Evolutionary conservation across 176 grass and related monocot genomes (phyloP).

Genomic region (Carex myosuroides): DNA sequence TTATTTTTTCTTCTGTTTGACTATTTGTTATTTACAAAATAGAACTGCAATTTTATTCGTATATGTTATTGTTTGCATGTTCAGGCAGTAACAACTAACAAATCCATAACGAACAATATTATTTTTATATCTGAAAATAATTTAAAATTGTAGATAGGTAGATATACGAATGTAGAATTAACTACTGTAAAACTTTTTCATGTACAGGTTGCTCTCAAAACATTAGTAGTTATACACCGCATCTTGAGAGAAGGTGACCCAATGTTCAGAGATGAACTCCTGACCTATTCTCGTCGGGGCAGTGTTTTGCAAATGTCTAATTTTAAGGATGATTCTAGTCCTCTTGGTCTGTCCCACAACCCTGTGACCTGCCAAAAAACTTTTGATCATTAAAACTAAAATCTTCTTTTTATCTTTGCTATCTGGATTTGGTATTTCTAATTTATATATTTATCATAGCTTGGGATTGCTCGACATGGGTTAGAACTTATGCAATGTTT

Average conservation of each 20-base stretch:
- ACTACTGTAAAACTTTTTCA: neutral
- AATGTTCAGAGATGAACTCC: conserved; percentile 72
- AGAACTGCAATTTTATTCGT: neutral
- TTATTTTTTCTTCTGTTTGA: conserved; percentile 16
- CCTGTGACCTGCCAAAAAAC: neutral
- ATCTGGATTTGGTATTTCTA: neutral
- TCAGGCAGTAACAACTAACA: neutral
- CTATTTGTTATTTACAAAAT: conserved; percentile 14
- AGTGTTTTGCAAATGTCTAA: conserved; percentile 79
- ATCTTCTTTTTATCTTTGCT: neutral
- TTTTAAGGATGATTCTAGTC: conserved; percentile 90
- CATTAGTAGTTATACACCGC: conserved; percentile 83
- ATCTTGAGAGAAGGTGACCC: conserved; percentile 77
- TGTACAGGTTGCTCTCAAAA: conserved; percentile 83
- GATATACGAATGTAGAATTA: neutral
- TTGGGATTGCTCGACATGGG: conserved; percentile 94
- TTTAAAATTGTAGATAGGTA: neutral
- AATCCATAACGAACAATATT: neutral
- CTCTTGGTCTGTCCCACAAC: conserved; percentile 49
- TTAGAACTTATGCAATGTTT: conserved; percentile 73
- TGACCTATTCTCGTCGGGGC: conserved; percentile 80
- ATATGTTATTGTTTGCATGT: neutral
- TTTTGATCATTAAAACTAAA: neutral
- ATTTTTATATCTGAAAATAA: neutral
- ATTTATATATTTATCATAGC: conserved; percentile 35